These are phyloP conservation scores for Pseudocercospora crystallina DNA, from an alignment of 2,329 filamentous ascomycete species.

Conservation along the genomic window DNA sequence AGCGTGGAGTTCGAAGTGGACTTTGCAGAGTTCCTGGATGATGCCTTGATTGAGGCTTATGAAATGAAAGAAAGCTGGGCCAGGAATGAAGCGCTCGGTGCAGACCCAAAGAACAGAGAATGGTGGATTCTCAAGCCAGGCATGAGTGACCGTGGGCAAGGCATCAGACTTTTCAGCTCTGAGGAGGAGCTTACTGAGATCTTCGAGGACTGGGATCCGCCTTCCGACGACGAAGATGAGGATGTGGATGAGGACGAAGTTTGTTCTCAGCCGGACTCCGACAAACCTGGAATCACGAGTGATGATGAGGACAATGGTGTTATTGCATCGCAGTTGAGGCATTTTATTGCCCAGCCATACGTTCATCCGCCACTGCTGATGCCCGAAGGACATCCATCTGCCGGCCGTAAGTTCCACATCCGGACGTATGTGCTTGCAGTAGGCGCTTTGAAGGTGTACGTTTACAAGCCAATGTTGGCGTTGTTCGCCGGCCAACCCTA, in stretches of 20 bases:
- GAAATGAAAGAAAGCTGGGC: slow-evolving; percentile 78
- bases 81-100: slow-evolving; percentile 57
- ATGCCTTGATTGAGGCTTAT: slow-evolving; percentile 80
- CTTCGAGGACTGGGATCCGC: slow-evolving; percentile 88
- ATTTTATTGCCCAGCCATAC: slow-evolving; percentile 95
- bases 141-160: slow-evolving; percentile 95
- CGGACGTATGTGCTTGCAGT: slow-evolving; percentile 83
- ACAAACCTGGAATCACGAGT: too few species aligned
- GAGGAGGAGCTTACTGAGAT: slow-evolving; percentile 81
- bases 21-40: slow-evolving; percentile 94
- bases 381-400: slow-evolving; percentile 43
- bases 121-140: slow-evolving; percentile 99
- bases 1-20: slow-evolving; percentile 90
- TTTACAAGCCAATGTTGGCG: slow-evolving; percentile 88
- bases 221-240: slow-evolving; percentile 65
- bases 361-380: slow-evolving; percentile 84
- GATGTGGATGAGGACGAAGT: slow-evolving; percentile 34
- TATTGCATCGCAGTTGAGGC: slow-evolving; percentile 84
- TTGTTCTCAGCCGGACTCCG: slow-evolving; percentile 1
- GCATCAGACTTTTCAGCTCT: slow-evolving; percentile 83
- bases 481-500: slow-evolving; percentile 83
- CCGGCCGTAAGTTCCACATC: slow-evolving; percentile 87
- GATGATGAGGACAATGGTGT: slow-evolving; percentile 55
- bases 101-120: slow-evolving; percentile 47
- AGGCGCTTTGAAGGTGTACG: slow-evolving; percentile 76